Base-by-base conservation (phyloP, 768 basidiomycete species). In the Flagelloscypha sp. region DNA sequence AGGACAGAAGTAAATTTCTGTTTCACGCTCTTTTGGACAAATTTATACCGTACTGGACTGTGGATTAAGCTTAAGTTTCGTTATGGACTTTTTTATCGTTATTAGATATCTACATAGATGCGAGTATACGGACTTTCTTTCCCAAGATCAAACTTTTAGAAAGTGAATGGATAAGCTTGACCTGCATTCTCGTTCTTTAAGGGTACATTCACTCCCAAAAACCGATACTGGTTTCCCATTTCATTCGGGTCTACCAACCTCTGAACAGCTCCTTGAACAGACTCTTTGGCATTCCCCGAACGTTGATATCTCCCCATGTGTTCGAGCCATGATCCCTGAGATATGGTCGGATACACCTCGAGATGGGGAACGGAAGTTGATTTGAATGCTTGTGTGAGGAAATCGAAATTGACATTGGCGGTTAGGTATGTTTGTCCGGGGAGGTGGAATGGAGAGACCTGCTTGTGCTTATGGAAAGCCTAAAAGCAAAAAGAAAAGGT, bases 401-500 rank as follows among this genome's bases (percentile, higher is more conserved):
- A 87, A 0, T 79, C 74, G 58, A 98, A 98, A 59, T 99, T 93
- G 31, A 99, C 94, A 50, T 98, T 95, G n/a, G 84, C 80, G 0
- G 95, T 99, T 30, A 98, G 60, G 56, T 99, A 95, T 27, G 85
- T 83, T 27, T 84, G 70, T 12, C 95, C 95, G 0, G 93, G 92
- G 7, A 68, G 62, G 35, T 83, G 68, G 50, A 98, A 94, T 3
- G 86, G 66, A 53, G 93, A 83, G 1, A 86, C 83, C 10, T 89
- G 76, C 39, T 79, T 70, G 52, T 98, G 95, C 15, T 76, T 65
- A 55, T 81, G 82, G 69, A 99, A 97, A 0, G 84, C 95, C 93
- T 97, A 41, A 15, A 32, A 40, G 28, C 27, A 40, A 44, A 32
- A 21, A 36, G 30, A 16, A 22, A 18, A 38, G 24, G 20, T 24